phyloP scores from a whole-genome alignment of 2,329 filamentous ascomycete genomes.

The Boeremia lycopersici region DNA sequence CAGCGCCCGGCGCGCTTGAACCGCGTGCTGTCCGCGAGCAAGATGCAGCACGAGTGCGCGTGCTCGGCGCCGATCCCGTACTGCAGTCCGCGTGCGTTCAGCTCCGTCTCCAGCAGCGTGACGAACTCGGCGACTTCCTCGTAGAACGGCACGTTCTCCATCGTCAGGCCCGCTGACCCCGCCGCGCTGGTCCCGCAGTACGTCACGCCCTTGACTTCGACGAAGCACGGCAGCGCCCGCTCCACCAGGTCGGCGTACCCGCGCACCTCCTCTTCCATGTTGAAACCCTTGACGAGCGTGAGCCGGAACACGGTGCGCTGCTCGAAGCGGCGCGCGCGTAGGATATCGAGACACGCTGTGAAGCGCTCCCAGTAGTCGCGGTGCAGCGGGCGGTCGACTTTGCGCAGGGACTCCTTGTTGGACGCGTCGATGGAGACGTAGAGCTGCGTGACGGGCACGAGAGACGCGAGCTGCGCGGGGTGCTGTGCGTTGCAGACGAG shows the following conservation, averaged over 20 bases:
- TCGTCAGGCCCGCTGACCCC: slow-evolving; percentile 84
- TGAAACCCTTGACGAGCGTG: slow-evolving; percentile 97
- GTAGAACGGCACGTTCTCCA: slow-evolving; percentile 97
- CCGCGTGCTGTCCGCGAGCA: slow-evolving; percentile 76
- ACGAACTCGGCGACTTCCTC: slow-evolving; percentile 87
- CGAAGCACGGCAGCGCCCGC: slow-evolving; percentile 84
- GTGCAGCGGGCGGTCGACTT: slow-evolving; percentile 90
- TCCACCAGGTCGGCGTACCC: slow-evolving; percentile 91
- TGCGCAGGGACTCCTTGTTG: slow-evolving; percentile 83
- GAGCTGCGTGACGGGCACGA: slow-evolving; percentile 88
- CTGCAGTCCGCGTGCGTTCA: slow-evolving; percentile 71
- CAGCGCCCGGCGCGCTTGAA: slow-evolving; percentile 80
- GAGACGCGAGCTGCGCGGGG: slow-evolving; percentile 81
- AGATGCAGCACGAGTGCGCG: slow-evolving; percentile 89
- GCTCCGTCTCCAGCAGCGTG: slow-evolving; percentile 70
- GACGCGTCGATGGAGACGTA: slow-evolving; percentile 97
- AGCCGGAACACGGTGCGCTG: slow-evolving; percentile 94
- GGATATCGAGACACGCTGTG: slow-evolving; percentile 85
- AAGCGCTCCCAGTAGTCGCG: slow-evolving; percentile 98
- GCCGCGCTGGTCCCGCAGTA: slow-evolving; percentile 92
- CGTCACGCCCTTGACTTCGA: slow-evolving; percentile 96
- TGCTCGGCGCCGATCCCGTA: slow-evolving; percentile 97
- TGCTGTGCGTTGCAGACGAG: slow-evolving; percentile 97
- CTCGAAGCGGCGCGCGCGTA: slow-evolving; percentile 79
- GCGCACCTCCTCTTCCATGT: slow-evolving; percentile 88